Evolutionary conservation across 1,284 basidiomycete genomes (phyloP), one percentile per base, ranked within the genome.

Genomic region (Ustilago tritici): DNA sequence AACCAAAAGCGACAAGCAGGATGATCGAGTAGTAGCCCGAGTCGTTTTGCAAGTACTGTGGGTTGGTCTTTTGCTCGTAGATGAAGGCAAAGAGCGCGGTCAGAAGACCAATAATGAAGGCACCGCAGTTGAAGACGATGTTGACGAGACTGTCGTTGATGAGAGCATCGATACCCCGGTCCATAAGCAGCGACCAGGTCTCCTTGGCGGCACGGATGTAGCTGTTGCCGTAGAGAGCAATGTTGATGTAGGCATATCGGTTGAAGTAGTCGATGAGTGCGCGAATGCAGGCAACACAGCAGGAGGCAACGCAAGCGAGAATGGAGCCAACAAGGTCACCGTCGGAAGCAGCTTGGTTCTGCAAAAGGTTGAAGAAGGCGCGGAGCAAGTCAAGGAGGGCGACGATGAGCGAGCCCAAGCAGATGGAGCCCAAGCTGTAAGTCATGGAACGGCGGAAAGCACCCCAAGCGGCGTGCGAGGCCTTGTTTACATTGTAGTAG

Each of bases 191-290:
- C n/a, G 89, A 89, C 93, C 93, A 96, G 0, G 94, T 94, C 84
- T 95, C 93, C 86, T 93, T 94, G 4, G 94, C 93, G n/a, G 94
- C 94, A 17, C 88, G 84, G 61, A 94, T 90, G 71, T 95, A 96
- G 1, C 91, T 88, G 87, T 96, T 95, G 31, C 94, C 94, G 85
- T 95, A 95, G 3, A 95, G 88, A 83, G 94, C 92, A 79, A 95
- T 94, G 83, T 92, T 93, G 46, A 91, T 92, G 84, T 93, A 92
- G 88, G 83, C 83, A 57, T 84, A 84, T 38, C 77, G 72, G 70
- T 83, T 81, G 47, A 84, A 89, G 82, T 85, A 91, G 89, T 91
- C 95, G 88, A 80, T 72, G 9, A 80, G 60, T 9, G 56, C 60
- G 6, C 59, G 65, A 58, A 80, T 78, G 72, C 72, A 73, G 8